Conservation (phyloP, 2,329 filamentous ascomycete species). For the Metarhizium humberi region DNA sequence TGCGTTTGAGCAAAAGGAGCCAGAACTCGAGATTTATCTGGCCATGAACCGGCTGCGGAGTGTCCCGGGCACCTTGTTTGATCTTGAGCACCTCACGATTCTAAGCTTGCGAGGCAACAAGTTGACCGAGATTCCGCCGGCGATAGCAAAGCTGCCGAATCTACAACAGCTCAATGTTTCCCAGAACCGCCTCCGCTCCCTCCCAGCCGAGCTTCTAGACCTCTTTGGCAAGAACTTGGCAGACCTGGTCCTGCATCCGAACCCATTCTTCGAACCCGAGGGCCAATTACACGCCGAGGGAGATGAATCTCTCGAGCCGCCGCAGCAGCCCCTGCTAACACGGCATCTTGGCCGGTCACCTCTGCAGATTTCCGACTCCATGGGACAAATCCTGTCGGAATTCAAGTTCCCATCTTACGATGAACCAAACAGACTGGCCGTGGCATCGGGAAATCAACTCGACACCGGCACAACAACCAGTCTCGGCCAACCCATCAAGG, state of each 20-base stretch:
- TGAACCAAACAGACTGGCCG: slow-evolving; percentile 11
- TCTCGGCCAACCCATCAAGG: background rate
- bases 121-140: slow-evolving; percentile 50
- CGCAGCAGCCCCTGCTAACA: slow-evolving; percentile 14
- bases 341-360: slow-evolving; percentile 20
- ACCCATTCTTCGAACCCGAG: slow-evolving; percentile 45
- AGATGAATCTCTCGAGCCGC: background rate
- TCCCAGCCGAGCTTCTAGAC: slow-evolving; percentile 55
- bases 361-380: slow-evolving; percentile 21
- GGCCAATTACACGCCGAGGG: background rate
- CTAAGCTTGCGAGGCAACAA: slow-evolving; percentile 58
- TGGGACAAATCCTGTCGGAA: slow-evolving; percentile 18
- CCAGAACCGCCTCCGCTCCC: slow-evolving; percentile 49
- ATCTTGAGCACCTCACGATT: slow-evolving; percentile 51
- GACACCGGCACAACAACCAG: background rate
- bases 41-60: slow-evolving; percentile 46
- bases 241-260: slow-evolving; percentile 50
- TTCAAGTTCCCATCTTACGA: slow-evolving; percentile 19
- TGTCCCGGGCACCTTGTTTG: slow-evolving; percentile 52
- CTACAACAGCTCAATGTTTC: slow-evolving; percentile 57
- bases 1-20: slow-evolving; percentile 49
- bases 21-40: slow-evolving; percentile 52
- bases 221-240: slow-evolving; percentile 42
- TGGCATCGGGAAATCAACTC: slow-evolving; percentile 11
- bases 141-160: slow-evolving; percentile 47